These are phyloP conservation scores for Carex kokanica DNA, from an alignment of 176 grass and related monocot species.

Conservation along the genomic window DNA sequence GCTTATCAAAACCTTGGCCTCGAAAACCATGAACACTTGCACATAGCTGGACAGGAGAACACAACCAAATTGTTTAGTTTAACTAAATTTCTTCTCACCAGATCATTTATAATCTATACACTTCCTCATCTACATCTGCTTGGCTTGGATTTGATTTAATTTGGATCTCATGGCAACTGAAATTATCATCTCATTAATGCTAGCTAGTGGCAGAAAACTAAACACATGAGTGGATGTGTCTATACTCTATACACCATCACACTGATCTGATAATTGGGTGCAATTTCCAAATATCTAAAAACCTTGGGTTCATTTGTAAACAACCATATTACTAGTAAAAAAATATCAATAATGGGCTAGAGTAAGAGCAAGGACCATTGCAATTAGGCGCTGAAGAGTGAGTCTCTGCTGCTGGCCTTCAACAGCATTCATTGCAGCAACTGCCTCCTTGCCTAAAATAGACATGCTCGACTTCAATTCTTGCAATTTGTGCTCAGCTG, in stretches of 20 bases:
- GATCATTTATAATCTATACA: background rate
- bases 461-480: conserved; percentile 90
- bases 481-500: conserved; percentile 83
- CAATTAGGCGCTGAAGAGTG: conserved; percentile 83
- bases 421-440: conserved; percentile 79
- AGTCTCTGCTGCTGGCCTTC: conserved; percentile 90
- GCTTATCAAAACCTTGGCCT: background rate
- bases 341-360: background rate
- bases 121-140: background rate
- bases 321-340: background rate
- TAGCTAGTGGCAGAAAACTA: background rate
- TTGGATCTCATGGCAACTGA: background rate
- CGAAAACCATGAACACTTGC: background rate
- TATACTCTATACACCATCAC: background rate
- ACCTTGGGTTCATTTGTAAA: background rate
- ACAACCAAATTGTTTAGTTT: background rate
- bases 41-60: background rate
- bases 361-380: conserved; percentile 43
- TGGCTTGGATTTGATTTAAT: background rate
- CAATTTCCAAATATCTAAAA: background rate
- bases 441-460: conserved; percentile 78
- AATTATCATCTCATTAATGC: background rate
- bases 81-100: background rate
- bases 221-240: background rate
- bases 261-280: background rate